Conservation (phyloP, 768 basidiomycete genomes). For the Austroboletus eburneus region DNA sequence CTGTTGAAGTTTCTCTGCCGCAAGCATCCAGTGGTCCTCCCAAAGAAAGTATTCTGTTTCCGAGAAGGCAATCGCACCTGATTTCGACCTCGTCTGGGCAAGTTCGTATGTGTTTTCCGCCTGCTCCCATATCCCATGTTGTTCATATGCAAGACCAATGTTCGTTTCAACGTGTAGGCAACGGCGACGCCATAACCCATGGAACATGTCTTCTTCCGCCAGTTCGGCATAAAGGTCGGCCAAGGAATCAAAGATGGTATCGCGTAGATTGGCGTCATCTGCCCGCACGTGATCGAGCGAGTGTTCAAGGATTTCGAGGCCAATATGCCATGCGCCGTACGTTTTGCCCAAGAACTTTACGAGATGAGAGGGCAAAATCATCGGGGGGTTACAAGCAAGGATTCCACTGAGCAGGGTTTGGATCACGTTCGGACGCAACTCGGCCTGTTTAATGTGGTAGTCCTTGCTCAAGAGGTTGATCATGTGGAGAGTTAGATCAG, state of each 20-base stretch:
- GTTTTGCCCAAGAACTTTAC: slow-evolving; percentile 96
- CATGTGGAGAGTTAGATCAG: slow-evolving; percentile 84
- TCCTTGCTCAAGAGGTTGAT: slow-evolving; percentile 89
- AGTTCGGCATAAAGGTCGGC: slow-evolving; percentile 95
- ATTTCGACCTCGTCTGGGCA: slow-evolving; percentile 82
- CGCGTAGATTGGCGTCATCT: slow-evolving; percentile 74
- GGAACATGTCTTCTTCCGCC: slow-evolving; percentile 95
- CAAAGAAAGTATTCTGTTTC: slow-evolving; percentile 96
- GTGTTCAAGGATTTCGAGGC: slow-evolving; percentile 77
- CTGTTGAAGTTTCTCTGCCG: slow-evolving; percentile 94
- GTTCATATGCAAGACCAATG: slow-evolving; percentile 82
- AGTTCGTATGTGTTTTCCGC: slow-evolving; percentile 84
- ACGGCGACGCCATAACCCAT: slow-evolving; percentile 91
- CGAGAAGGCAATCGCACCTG: slow-evolving; percentile 80
- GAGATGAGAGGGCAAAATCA: slow-evolving; percentile 90
- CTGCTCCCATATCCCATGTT: slow-evolving; percentile 96
- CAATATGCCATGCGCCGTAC: slow-evolving; percentile 93
- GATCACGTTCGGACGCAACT: slow-evolving; percentile 86
- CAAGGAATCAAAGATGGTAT: slow-evolving; percentile 84
- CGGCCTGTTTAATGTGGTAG: slow-evolving; percentile 85
- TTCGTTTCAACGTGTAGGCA: slow-evolving; percentile 90
- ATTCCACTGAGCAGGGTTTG: slow-evolving; percentile 85
- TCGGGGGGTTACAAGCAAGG: slow-evolving; percentile 79
- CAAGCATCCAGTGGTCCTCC: slow-evolving; percentile 99
- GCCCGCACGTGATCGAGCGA: slow-evolving; percentile 79